Evolutionary conservation across 805 yeast genomes (phyloP), one percentile per base, ranked within the genome.

Genomic region (Myxozyma neotropica): DNA sequence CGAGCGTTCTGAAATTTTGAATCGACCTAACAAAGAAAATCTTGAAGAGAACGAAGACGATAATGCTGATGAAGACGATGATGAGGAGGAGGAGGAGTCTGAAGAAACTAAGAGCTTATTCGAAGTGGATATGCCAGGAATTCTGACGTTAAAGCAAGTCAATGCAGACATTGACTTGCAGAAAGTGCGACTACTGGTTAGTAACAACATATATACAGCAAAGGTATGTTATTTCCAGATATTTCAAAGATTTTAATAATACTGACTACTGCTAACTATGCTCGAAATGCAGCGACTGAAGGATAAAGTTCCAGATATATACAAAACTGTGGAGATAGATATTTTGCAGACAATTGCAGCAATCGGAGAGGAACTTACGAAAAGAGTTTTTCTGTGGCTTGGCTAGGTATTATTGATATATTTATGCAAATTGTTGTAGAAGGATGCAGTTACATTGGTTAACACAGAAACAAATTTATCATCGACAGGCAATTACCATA

Each of bases 91-190:
- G n/a, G n/a, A n/a, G n/a, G n/a, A n/a, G n/a, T n/a, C n/a, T n/a
- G n/a, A n/a, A n/a, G n/a, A n/a, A n/a, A n/a, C n/a, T n/a, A n/a
- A n/a, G n/a, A n/a, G n/a, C n/a, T 31, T 59, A 17, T 55, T 55
- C 38, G 42, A 55, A 8, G 49, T 50, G 15, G 31, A 51, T 31
- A 56, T 59, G 60, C 54, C 64, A 3, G 61, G 64, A 4, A 21
- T 58, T 2, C 48, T 27, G 2, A 17, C 55, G 3, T 36, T 38
- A 10, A 7, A 38, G 12, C 54, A 50, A 39, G 23, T 27, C 1
- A 39, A 27, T 12, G 5, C 42, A 35, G 33, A 35, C 3, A 24
- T 15, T 7, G 23, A 48, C 15, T n/a, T 48, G 6, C 15, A 36
- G 6, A 13, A 50, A 8, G 35, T 40, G 5, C 26, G 17, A 27